Conservation (phyloP, 495 filamentous ascomycete species). For the Mytilinidion resinicola region DNA sequence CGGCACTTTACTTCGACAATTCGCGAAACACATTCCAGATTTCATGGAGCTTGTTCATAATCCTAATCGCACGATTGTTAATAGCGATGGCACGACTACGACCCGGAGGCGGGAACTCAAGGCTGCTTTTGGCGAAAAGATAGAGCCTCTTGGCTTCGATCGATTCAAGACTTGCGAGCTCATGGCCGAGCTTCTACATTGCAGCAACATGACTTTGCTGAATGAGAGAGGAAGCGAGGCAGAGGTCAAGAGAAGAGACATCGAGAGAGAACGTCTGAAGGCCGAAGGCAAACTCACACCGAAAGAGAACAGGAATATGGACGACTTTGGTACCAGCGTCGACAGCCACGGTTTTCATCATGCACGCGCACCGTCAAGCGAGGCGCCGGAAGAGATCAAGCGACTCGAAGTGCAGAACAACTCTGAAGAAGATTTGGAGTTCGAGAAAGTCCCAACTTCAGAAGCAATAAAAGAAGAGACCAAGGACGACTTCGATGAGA, state of each 20-base stretch:
- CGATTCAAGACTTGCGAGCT: constrained; percentile 98
- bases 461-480: constrained; percentile 61
- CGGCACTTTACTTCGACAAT: constrained; percentile 82
- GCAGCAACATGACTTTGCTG: constrained; percentile 96
- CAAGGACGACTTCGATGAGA: constrained; percentile 46
- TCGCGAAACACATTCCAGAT: constrained; percentile 84
- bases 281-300: constrained; percentile 56
- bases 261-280: constrained; percentile 71
- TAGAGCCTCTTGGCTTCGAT: constrained; percentile 95
- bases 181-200: constrained; percentile 96
- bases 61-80: constrained; percentile 53
- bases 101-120: constrained; percentile 61
- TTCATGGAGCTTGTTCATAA: constrained; percentile 87
- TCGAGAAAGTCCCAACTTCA: constrained; percentile 78
- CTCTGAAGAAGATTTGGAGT: constrained; percentile 78
- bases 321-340: constrained; percentile 41
- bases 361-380: constrained; percentile 37
- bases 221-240: constrained; percentile 90
- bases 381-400: constrained; percentile 42
- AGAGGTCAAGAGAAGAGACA: constrained; percentile 73
- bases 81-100: constrained; percentile 52
- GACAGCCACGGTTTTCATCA: constrained; percentile 43
- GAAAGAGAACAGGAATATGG: constrained; percentile 35
- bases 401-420: constrained; percentile 65
- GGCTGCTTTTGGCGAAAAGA: constrained; percentile 80